Conservation (phyloP, 192 early-diverging fungal species). For the Coemansia sp. region DNA sequence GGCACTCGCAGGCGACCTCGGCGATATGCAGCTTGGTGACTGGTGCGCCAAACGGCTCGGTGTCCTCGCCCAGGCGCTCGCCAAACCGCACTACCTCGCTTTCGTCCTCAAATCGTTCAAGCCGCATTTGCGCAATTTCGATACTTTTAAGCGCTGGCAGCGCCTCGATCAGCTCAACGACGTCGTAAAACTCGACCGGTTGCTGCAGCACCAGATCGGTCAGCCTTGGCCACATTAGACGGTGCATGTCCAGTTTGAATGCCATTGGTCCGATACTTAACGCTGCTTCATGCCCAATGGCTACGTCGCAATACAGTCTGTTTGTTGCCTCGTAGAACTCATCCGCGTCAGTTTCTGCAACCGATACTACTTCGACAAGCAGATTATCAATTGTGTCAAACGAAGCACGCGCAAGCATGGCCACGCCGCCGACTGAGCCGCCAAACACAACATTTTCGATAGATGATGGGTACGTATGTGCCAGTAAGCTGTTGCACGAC, state of each 20-base stretch:
- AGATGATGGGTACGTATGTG: neutral
- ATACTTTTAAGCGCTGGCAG: neutral
- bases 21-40: neutral
- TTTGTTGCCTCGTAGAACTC: conserved; percentile 1
- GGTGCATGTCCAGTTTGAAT: neutral
- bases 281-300: neutral
- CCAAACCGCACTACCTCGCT: neutral
- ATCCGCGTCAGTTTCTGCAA: neutral
- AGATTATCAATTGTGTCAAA: neutral
- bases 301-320: neutral
- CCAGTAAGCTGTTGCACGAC: neutral
- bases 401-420: neutral
- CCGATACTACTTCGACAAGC: neutral
- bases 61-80: neutral
- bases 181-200: conserved; percentile 1
- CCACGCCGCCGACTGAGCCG: neutral
- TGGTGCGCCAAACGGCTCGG: neutral
- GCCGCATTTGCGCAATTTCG: neutral
- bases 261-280: neutral
- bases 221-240: neutral
- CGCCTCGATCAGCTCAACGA: neutral
- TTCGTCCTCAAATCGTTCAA: neutral
- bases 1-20: neutral
- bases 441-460: neutral
- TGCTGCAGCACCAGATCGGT: neutral